phyloP scores from a whole-genome alignment of 768 basidiomycete genomes.

The Grammothele lineata region DNA sequence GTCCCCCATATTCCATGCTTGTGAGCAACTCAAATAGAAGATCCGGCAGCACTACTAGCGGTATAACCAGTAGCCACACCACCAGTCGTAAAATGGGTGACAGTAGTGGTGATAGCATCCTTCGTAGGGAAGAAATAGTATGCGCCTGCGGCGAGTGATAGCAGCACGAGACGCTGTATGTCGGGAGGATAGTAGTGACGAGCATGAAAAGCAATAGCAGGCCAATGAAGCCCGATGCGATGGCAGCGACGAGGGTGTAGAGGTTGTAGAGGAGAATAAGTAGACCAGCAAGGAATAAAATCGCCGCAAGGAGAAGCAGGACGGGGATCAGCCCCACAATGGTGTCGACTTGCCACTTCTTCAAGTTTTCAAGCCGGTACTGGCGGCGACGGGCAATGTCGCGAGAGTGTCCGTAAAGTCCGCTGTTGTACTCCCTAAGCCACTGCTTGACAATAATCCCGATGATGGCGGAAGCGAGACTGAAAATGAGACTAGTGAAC shows the following conservation, averaged over 20 bases:
- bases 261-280: constrained; percentile 19
- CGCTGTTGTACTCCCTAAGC: constrained; percentile 10
- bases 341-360: constrained; percentile 15
- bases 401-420: constrained; percentile 13
- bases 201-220: too few species aligned
- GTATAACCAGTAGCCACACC: too few species aligned
- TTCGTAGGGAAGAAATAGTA: too few species aligned
- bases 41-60: too few species aligned
- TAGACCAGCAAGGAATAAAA: constrained; percentile 14
- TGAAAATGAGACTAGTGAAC: constrained; percentile 20
- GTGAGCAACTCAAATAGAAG: too few species aligned
- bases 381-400: constrained; percentile 17
- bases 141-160: too few species aligned
- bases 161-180: too few species aligned
- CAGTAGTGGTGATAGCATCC: too few species aligned
- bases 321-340: constrained; percentile 11
- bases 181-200: too few species aligned
- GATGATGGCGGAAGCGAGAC: constrained; percentile 19
- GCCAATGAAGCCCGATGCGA: too few species aligned
- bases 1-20: too few species aligned
- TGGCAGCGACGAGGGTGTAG: constrained; percentile 6
- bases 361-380: constrained; percentile 16
- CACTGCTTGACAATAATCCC: constrained; percentile 26
- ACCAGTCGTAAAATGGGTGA: too few species aligned
- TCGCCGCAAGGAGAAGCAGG: constrained; percentile 11